phyloP scores from a whole-genome alignment of 108 stramenopile species.

The Tribonema minus region DNA sequence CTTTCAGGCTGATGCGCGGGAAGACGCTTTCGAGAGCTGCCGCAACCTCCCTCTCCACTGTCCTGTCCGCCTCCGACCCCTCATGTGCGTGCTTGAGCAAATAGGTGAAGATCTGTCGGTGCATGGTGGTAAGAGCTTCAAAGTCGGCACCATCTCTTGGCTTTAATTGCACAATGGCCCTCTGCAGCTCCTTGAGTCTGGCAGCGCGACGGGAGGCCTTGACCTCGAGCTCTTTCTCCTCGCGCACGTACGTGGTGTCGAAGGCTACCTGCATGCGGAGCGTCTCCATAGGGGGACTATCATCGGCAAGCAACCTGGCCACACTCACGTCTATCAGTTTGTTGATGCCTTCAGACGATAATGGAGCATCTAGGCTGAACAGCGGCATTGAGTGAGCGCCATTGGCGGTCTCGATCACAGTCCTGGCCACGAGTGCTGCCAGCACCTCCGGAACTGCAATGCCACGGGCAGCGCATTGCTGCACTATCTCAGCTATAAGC shows the following conservation, averaged over 20 bases:
- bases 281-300: constrained; percentile 53
- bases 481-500: constrained; percentile 47
- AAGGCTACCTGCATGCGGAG: constrained; percentile 63
- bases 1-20: constrained; percentile 59
- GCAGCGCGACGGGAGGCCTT: background rate
- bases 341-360: constrained; percentile 10
- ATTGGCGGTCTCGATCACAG: constrained; percentile 20
- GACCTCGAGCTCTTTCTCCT: constrained; percentile 10
- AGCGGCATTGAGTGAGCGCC: constrained; percentile 5
- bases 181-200: constrained; percentile 32
- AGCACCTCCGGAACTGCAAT: constrained; percentile 50
- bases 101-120: constrained; percentile 61
- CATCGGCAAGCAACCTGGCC: constrained; percentile 45
- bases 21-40: constrained; percentile 64
- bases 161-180: constrained; percentile 26
- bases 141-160: constrained; percentile 38
- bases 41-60: constrained; percentile 57
- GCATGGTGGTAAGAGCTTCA: constrained; percentile 54
- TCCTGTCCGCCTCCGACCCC: constrained; percentile 4
- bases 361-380: constrained; percentile 10
- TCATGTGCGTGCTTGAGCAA: constrained; percentile 22
- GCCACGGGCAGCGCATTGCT: constrained; percentile 42
- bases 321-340: constrained; percentile 40
- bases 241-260: constrained; percentile 46
- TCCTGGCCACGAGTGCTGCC: constrained; percentile 53